Base-by-base conservation (phyloP, 78 protist species). In the Dictyostelium firmibasis region DNA sequence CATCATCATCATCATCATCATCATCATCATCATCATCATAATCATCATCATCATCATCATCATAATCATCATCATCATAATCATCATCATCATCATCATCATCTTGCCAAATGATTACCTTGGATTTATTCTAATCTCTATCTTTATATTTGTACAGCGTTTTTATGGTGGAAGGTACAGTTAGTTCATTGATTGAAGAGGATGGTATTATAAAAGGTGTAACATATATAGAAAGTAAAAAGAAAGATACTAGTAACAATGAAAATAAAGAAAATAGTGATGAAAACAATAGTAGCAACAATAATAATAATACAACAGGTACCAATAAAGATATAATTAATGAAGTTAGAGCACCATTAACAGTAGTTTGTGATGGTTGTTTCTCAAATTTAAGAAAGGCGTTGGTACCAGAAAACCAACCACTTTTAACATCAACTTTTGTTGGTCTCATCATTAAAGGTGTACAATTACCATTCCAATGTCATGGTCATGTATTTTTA, bases 351-450 rank as follows among this genome's bases (percentile, higher is more conserved):
- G 94, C 91, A 43, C 93, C 97, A 27, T 86, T 97, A 14, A 97
- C 97, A 9, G 31, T 97, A 69, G 98, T 84, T 33, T 88, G 94
- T 84, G 96, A 91, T 84, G 97, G 97, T 33, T 92, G 94, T 86
- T 95, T 92, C 67, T 89, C 94, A 70, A 86, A 85, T 74, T 44
- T 88, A 23, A 53, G 96, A 41, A 57, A 41, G 36, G 18, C 47
- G 20, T 62, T 96, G 11, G 47, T 33, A 5, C 43, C 33, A 23
- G 89, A 36, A 4, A 57, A 57, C 20, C 69, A 13, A 29, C 84
- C 93, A 43, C 27, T 3, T 14, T 50, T 79, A 29, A 20, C 85
- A 18, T 86, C 95, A 60, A 43, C 85, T 25, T 96, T 96, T 86
- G 86, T 84, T 31, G 95, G 89, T 20, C 25, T 86, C 4, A 53